Evolutionary conservation across 768 basidiomycete species (phyloP).

Genomic region (Dioszegia aurantiaca): DNA sequence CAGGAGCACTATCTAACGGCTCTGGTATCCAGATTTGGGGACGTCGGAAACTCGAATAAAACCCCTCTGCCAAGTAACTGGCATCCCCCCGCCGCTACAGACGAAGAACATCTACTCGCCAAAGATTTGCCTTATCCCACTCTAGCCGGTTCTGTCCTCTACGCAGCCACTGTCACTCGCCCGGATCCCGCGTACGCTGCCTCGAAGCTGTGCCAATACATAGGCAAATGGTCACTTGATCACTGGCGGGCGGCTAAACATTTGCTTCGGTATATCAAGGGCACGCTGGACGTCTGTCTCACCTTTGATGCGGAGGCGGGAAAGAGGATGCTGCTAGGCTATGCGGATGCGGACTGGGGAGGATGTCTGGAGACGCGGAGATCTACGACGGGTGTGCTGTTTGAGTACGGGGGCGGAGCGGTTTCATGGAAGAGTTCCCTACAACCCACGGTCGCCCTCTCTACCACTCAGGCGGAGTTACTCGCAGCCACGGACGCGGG

Average conservation of each 20-base stretch:
- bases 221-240: constrained; percentile 14
- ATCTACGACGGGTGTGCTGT: constrained; percentile 51
- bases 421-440: constrained; percentile 5
- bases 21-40: constrained; percentile 5
- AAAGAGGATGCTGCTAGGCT: constrained; percentile 7
- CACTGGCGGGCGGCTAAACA: constrained; percentile 24
- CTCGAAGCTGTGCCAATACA: constrained; percentile 10
- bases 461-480: constrained; percentile 2
- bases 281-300: constrained; percentile 21
- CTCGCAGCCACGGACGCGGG: constrained; percentile 10
- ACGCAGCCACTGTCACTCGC: constrained; percentile 8
- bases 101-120: constrained; percentile 10
- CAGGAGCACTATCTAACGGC: constrained; percentile 17
- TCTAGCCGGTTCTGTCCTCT: constrained; percentile 18
- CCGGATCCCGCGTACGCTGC: constrained; percentile 26
- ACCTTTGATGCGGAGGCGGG: constrained; percentile 12
- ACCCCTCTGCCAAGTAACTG: constrained; percentile 14
- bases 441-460: background rate
- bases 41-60: constrained; percentile 5
- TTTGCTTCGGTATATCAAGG: constrained; percentile 25
- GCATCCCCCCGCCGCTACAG: constrained; percentile 3
- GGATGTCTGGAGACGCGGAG: constrained; percentile 32
- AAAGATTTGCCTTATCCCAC: constrained; percentile 7
- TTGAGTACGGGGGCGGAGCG: background rate
- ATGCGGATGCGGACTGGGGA: constrained; percentile 21